phyloP scores from a whole-genome alignment of 2,329 filamentous ascomycete genomes.

The Colletotrichum sansevieriae region DNA sequence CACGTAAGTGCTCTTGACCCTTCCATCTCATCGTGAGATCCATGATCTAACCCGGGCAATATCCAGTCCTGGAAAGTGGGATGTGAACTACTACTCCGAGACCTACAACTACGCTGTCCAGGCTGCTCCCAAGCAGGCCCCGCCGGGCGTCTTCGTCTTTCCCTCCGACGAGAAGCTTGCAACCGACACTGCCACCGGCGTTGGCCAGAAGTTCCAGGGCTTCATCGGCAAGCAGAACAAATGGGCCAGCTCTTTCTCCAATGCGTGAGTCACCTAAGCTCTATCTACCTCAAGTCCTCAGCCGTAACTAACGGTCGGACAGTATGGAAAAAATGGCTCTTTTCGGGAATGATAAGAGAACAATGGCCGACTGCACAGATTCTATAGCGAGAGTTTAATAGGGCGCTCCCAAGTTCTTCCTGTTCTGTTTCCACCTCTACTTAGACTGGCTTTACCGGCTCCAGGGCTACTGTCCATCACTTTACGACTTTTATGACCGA shows the following conservation, averaged over 20 bases:
- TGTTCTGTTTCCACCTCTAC: neutral
- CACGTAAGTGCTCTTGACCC: constrained; percentile 46
- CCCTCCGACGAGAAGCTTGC: constrained; percentile 56
- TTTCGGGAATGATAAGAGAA: constrained; percentile 68
- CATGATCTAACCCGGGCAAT: neutral
- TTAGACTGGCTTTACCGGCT: no score
- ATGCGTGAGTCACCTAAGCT: constrained; percentile 54
- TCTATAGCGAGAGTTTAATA: constrained; percentile 3
- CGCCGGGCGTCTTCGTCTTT: constrained; percentile 56
- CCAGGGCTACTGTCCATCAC: neutral
- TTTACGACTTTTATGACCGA: neutral
- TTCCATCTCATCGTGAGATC: no score
- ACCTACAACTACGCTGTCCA: constrained; percentile 51
- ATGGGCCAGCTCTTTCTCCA: constrained; percentile 22
- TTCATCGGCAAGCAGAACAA: constrained; percentile 55
- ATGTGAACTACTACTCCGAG: constrained; percentile 63
- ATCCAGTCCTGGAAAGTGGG: constrained; percentile 61
- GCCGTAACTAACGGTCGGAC: constrained; percentile 48
- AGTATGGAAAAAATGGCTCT: constrained; percentile 59
- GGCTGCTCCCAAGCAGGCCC: constrained; percentile 42
- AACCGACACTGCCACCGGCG: constrained; percentile 48
- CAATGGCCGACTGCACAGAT: constrained; percentile 64
- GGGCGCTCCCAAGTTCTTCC: neutral
- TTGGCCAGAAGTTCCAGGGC: constrained; percentile 51
- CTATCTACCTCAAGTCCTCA: constrained; percentile 56